Base-by-base conservation (phyloP, 805 yeast genomes). In the Debaryomyces hansenii region DNA sequence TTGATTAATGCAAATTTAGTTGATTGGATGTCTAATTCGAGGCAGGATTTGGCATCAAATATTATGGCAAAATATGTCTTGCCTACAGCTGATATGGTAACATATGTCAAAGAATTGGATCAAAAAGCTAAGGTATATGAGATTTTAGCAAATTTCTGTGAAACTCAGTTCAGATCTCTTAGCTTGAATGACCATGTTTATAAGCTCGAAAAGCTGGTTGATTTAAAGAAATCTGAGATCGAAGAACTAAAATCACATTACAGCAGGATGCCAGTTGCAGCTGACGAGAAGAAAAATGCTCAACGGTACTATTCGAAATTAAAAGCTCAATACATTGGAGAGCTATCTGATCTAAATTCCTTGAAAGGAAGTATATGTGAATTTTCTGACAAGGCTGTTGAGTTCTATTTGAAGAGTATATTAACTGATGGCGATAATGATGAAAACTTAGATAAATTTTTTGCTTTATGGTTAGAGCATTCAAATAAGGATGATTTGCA, bases 381-480 rank as follows among this genome's bases (percentile, higher is more conserved):
- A 2, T 80, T 84, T 55, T 69, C 82, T 5, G 64, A 64, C 20
- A 75, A 78, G 29, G 80, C 95, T 0, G 68, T 84, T 12, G 75
- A 72, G 18, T 84, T 78, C 52, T 88, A 84, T 56, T 56, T 90
- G 43, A 72, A 69, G 36, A 70, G 86, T 12, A 64, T 87, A n/a
- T 60, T 73, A 1, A 62, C 69, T 15, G 62, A 73, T 37, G 78
- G 75, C 40, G 56, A 57, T 31, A 57, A 52, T 2, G 82, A 78
- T 41, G 80, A 78, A 48, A 85, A 80, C 42, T 67, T 85, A 24
- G 95, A 89, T 58, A 79, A 87, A 46, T 85, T 91, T 50, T 85
- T 91, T 62, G 86, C 91, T 0, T 62, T 92, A 9, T 92, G 97
- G 96, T 71, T 92, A 34, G 87, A 84, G 49, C 76, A 81, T 53